These are phyloP conservation scores for Phytophthora citricola DNA, from an alignment of 352 stramenopile species.

Conservation along the genomic window DNA sequence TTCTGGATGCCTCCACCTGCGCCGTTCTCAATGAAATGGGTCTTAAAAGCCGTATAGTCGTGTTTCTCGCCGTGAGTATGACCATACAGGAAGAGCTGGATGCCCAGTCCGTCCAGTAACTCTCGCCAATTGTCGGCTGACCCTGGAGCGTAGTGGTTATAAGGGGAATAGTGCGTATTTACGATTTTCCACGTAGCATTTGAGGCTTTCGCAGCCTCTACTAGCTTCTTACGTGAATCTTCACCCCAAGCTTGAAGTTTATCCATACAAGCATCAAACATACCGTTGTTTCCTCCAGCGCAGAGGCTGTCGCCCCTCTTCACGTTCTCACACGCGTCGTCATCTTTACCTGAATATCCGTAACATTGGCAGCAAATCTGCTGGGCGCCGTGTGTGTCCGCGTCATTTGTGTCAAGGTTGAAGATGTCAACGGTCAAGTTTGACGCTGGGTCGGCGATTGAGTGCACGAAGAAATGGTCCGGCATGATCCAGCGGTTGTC, in stretches of 20 bases:
- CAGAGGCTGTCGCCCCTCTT: conserved; percentile 58
- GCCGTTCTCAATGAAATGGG: conserved; percentile 84
- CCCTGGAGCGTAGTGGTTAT: conserved; percentile 73
- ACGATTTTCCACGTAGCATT: conserved; percentile 87
- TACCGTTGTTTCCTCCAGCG: conserved; percentile 52
- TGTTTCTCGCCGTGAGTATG: conserved; percentile 83
- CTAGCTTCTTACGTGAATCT: conserved; percentile 61
- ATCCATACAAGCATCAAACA: conserved; percentile 81
- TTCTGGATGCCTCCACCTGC: conserved; percentile 78
- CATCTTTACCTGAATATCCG: conserved; percentile 65
- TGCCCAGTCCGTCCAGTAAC: conserved; percentile 55
- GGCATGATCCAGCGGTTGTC: conserved; percentile 83
- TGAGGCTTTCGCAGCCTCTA: conserved; percentile 58
- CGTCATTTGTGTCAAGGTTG: conserved; percentile 87
- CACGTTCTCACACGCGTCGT: conserved; percentile 60
- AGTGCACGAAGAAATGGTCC: conserved; percentile 87
- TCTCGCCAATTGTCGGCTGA: conserved; percentile 61
- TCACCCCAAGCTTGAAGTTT: conserved; percentile 65
- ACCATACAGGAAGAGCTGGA: conserved; percentile 75
- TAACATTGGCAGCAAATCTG: conserved; percentile 89
- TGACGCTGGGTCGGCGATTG: conserved; percentile 56
- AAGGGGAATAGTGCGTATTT: conserved; percentile 86
- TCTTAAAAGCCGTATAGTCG: conserved; percentile 67
- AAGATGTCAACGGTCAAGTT: conserved; percentile 87
- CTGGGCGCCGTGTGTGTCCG: conserved; percentile 61